Evolutionary conservation across 176 grass and related monocot genomes (phyloP).

Genomic region (Zea luxurians): DNA sequence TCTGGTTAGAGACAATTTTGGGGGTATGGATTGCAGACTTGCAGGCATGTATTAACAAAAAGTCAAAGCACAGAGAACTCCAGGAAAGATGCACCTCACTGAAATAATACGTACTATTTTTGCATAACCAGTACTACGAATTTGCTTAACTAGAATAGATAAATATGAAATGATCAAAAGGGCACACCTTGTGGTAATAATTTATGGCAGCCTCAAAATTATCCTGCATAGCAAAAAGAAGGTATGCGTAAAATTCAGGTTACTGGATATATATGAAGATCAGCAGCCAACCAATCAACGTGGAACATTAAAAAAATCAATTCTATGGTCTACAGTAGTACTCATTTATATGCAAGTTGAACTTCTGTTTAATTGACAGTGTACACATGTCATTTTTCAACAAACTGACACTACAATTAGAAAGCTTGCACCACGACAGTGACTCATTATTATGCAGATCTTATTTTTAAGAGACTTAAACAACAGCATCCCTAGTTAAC

Average conservation of each 20-base stretch:
- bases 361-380: neutral
- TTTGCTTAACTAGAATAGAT: neutral
- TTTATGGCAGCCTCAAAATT: slow-evolving; percentile 80
- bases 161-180: slow-evolving; percentile 9
- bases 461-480: slow-evolving; percentile 9
- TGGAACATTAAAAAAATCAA: slow-evolving; percentile 13
- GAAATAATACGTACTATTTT: neutral
- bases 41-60: slow-evolving; percentile 7
- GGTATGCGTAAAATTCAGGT: neutral
- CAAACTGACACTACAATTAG: neutral
- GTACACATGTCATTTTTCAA: slow-evolving; percentile 10
- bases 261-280: neutral
- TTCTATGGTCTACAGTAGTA: neutral
- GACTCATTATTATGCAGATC: neutral
- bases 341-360: neutral
- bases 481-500: slow-evolving; percentile 1
- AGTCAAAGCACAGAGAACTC: slow-evolving; percentile 7
- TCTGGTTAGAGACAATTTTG: neutral
- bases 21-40: neutral
- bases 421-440: slow-evolving; percentile 1
- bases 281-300: neutral
- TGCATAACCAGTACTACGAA: neutral
- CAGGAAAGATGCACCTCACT: slow-evolving; percentile 19
- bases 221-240: slow-evolving; percentile 61
- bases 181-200: slow-evolving; percentile 91